Evolutionary conservation across 306 rosid species (phyloP), one percentile per base, ranked within the genome.

Genomic region (Vigna unguiculata): DNA sequence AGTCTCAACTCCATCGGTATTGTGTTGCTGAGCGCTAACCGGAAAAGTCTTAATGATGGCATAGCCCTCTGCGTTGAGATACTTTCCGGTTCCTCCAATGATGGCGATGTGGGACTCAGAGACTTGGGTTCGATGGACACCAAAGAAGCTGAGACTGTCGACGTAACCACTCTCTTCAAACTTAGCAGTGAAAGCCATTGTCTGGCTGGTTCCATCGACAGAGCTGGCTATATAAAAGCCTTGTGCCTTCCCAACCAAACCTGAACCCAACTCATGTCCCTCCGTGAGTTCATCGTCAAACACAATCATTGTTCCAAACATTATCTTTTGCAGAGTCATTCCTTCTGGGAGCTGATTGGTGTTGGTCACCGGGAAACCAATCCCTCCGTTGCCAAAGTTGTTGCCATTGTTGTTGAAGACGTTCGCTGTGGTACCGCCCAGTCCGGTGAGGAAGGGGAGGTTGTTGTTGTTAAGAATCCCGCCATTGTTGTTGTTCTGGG

Each of bases 21-120:
- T 82, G 2, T 80, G 92, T 65, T 90, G 93, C 79, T 88, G 92
- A 36, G 32, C 54, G 4, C 46, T 84, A 12, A 83, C 86, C 0
- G 88, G 93, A 51, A 74, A 80, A 0, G 91, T 83, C 87, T 91
- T 93, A 4, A 91, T 83, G 9, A 78, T 81, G 24, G 97, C 91
- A 80, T 71, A 72, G 0, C 96, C 98, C 69, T 74, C 53, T 11
- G 97, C 93, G 69, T 93, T 91, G 4, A 91, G 41, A 60, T 82
- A 91, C 82, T 88, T 91, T 11, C 97, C 98, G 0, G 93, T 93
- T 11, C 98, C 97, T 69, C 96, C 98, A 78, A 91, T 90, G 34
- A 94, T 87, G 0, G 97, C 97, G 10, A 94, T 75, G 19, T 91
- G 89, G 5, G 98, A 94, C 61, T 91, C 91, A 0, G 97, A 92